Conservation (phyloP, 768 basidiomycete genomes). For the Mycena galopus region DNA sequence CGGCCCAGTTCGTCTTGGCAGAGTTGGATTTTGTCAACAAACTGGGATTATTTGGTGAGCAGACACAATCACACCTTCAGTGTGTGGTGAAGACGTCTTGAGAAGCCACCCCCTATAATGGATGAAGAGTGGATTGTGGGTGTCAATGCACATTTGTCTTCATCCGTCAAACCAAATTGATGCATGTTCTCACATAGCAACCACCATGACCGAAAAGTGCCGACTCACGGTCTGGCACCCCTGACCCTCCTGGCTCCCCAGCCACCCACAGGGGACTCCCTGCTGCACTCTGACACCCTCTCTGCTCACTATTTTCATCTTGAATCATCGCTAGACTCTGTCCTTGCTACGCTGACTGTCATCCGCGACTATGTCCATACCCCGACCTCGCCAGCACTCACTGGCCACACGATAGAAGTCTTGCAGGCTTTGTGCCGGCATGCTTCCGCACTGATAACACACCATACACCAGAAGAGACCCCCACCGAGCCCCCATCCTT, state of each 20-base stretch:
- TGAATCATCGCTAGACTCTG: not conserved
- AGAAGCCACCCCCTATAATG: slow-evolving; percentile 44
- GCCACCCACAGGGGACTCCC: not conserved
- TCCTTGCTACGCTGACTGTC: not conserved
- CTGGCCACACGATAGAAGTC: not conserved
- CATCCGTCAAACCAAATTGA: not conserved
- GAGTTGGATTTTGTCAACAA: not conserved
- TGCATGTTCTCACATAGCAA: no score
- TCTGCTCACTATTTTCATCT: not conserved
- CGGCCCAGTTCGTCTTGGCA: not conserved
- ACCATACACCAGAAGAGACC: not conserved
- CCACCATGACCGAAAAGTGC: not conserved
- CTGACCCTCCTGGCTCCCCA: not conserved
- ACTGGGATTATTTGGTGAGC: slow-evolving; percentile 41
- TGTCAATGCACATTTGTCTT: slow-evolving; percentile 43
- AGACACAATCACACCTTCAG: slow-evolving; percentile 43
- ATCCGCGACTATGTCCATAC: not conserved
- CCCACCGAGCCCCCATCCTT: not conserved
- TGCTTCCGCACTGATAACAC: not conserved
- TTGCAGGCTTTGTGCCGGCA: not conserved
- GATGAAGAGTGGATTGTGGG: slow-evolving; percentile 59
- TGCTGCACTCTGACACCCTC: not conserved
- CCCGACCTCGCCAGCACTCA: not conserved
- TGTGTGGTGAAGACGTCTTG: slow-evolving; percentile 40
- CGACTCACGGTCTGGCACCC: not conserved